Evolutionary conservation across 1,284 basidiomycete species (phyloP).

Genomic region (Pyrrhoderma noxium): DNA sequence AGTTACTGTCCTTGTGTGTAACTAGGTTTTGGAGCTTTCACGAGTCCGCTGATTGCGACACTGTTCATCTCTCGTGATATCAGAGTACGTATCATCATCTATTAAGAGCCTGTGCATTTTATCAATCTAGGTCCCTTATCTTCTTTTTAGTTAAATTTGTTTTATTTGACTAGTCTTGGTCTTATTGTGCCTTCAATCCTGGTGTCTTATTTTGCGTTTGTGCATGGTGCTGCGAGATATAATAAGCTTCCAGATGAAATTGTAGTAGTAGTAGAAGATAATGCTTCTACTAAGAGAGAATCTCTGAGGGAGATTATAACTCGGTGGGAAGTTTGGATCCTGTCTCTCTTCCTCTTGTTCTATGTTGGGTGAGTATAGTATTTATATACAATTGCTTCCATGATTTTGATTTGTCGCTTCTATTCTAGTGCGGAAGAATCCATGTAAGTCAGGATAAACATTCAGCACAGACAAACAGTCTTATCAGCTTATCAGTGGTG

Average conservation of each 20-base stretch:
- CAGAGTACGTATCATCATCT: slow-evolving; percentile 21
- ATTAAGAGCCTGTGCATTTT: background rate
- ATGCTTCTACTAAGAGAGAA: background rate
- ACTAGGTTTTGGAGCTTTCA: slow-evolving; percentile 25
- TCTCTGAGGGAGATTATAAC: slow-evolving; percentile 21
- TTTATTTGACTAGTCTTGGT: slow-evolving; percentile 14
- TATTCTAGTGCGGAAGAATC: slow-evolving; percentile 28
- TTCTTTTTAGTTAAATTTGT: slow-evolving; percentile 8
- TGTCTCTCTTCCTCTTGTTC: slow-evolving; percentile 28
- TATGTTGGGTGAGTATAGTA: slow-evolving; percentile 26
- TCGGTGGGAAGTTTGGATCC: slow-evolving; percentile 27
- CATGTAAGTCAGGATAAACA: slow-evolving; percentile 21
- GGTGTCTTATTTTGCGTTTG: slow-evolving; percentile 11
- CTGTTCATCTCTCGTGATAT: slow-evolving; percentile 26
- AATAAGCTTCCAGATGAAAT: slow-evolving; percentile 10
- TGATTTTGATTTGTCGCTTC: background rate
- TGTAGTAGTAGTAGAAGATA: slow-evolving; percentile 1
- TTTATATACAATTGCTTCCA: background rate
- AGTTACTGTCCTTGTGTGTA: no score
- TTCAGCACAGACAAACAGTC: background rate
- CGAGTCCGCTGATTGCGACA: slow-evolving; percentile 28
- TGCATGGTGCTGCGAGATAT: slow-evolving; percentile 13
- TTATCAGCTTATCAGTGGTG: slow-evolving; percentile 22
- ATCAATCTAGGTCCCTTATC: no score
- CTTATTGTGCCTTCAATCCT: slow-evolving; percentile 12